Percentiles rank a stretch among this genome's conserved stretches.
phyloP scores from a whole-genome alignment of 257 asterid species.

The Solanum corneliomulleri region DNA sequence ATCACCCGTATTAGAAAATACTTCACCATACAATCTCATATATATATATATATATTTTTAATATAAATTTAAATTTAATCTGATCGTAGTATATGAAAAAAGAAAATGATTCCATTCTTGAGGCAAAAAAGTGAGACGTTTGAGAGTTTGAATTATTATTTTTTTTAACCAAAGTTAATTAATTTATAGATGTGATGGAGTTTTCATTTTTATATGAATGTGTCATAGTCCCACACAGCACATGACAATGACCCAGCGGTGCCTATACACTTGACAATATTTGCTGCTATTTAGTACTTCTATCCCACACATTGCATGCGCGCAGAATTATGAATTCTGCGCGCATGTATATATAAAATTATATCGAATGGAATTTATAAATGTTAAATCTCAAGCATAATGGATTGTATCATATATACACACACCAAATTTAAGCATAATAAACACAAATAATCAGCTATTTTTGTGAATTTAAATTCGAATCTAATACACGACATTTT shows the following conservation, averaged over 20 bases:
- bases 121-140: not conserved
- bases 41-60: too few relatives aligned
- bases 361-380: not conserved
- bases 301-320: not conserved
- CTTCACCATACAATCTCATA: not conserved
- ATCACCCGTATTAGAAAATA: not conserved
- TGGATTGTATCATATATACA: not conserved
- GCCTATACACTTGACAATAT: not conserved
- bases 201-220: not conserved
- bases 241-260: not conserved
- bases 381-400: not conserved
- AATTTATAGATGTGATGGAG: not conserved
- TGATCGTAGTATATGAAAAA: rapidly evolving
- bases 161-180: not conserved
- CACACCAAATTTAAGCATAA: not conserved
- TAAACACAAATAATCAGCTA: rapidly evolving
- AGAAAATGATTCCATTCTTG: not conserved
- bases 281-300: not conserved
- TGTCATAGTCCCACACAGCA: not conserved
- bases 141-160: not conserved
- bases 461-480: not conserved
- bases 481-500: not conserved
- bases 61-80: not conserved
- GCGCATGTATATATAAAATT: not conserved
- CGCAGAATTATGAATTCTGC: not conserved